Conservation (phyloP, 257 asterid genomes). For the Salvia miltiorrhiza region DNA sequence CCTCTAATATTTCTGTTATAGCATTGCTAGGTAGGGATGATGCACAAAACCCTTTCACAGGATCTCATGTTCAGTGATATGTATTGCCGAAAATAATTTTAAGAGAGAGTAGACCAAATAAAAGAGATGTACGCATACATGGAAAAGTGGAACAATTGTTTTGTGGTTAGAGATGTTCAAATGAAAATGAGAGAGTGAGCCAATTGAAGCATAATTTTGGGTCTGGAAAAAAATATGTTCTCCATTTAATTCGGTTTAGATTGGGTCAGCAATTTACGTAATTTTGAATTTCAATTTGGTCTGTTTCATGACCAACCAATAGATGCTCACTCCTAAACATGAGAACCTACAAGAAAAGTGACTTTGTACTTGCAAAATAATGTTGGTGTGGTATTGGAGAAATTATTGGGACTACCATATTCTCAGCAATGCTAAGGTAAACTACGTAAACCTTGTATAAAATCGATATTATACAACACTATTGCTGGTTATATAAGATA, state of each 20-base stretch:
- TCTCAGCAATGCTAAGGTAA: neutral
- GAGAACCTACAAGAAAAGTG: neutral
- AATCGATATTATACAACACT: neutral
- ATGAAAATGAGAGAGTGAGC: neutral
- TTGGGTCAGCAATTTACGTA: neutral
- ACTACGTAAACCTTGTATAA: neutral
- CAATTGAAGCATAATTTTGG: too few relatives aligned
- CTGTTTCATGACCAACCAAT: neutral
- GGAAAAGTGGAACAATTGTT: neutral
- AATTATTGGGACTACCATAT: neutral
- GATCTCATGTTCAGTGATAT: too few relatives aligned
- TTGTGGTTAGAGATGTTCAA: neutral
- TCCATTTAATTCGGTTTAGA: neutral
- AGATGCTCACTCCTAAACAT: neutral
- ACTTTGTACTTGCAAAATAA: neutral
- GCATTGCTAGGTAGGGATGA: too few relatives aligned
- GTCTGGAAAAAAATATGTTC: neutral
- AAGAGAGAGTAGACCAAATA: neutral
- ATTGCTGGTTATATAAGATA: neutral
- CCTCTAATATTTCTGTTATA: neutral
- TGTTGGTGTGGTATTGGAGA: neutral
- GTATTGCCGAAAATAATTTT: neutral
- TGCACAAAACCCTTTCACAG: too few relatives aligned
- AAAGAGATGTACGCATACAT: too few relatives aligned
- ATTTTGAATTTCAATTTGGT: neutral